Evolutionary conservation across 768 basidiomycete species (phyloP).

Genomic region (Phaeotremella fagi): DNA sequence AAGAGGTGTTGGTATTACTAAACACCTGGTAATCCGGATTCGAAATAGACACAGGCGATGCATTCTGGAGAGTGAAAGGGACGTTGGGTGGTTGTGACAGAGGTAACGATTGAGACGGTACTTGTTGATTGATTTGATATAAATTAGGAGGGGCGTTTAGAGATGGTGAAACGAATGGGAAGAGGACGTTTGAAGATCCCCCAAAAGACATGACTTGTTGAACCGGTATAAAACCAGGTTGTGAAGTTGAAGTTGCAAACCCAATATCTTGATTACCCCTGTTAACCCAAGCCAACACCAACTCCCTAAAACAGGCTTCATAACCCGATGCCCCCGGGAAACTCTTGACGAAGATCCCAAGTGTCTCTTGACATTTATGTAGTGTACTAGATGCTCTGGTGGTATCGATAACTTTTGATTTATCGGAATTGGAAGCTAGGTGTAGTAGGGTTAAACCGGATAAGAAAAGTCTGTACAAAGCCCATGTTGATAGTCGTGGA

Average conservation of each 20-base stretch:
- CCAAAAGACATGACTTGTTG: neutral
- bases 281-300: conserved; percentile 13
- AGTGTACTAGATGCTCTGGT: conserved; percentile 11
- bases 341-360: conserved; percentile 6
- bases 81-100: neutral
- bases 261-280: neutral
- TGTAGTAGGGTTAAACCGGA: conserved; percentile 33
- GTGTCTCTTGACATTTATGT: conserved; percentile 11
- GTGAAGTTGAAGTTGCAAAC: neutral
- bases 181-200: neutral
- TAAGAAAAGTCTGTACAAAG: conserved; percentile 29
- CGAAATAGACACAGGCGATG: neutral
- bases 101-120: neutral
- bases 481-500: conserved; percentile 17
- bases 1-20: neutral
- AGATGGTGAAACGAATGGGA: neutral
- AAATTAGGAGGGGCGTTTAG: neutral
- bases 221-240: neutral
- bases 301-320: conserved; percentile 13
- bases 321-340: conserved; percentile 10
- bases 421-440: neutral
- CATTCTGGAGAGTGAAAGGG: neutral
- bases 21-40: neutral
- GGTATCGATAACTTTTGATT: conserved; percentile 4
- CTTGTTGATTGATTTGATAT: neutral